These are phyloP conservation scores for Crithidia brevicula DNA, from an alignment of 208 protist species.

Conservation along the genomic window DNA sequence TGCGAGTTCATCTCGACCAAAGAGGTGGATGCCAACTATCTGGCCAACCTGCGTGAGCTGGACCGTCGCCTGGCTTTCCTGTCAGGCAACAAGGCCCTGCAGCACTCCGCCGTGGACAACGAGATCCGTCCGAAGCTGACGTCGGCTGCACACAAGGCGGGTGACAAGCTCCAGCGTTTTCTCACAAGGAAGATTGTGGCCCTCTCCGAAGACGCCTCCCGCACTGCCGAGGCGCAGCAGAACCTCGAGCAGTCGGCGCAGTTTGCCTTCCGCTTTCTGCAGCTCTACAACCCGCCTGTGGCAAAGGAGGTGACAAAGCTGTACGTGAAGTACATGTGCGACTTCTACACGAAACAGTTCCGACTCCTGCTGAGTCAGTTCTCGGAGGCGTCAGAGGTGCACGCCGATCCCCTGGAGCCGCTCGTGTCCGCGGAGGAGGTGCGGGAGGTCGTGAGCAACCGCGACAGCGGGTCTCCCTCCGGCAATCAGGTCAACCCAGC, in stretches of 20 bases:
- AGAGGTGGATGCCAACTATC: constrained; percentile 70
- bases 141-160: constrained; percentile 66
- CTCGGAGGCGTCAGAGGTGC: constrained; percentile 47
- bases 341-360: constrained; percentile 51
- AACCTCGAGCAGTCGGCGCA: constrained; percentile 61
- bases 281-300: constrained; percentile 75
- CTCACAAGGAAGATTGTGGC: constrained; percentile 56
- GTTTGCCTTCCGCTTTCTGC: constrained; percentile 79
- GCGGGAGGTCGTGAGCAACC: constrained; percentile 62
- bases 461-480: constrained; percentile 54
- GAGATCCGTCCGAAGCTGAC: constrained; percentile 81
- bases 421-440: constrained; percentile 66
- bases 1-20: constrained; percentile 75
- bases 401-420: constrained; percentile 61
- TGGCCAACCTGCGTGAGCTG: constrained; percentile 73
- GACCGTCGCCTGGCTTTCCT: constrained; percentile 76
- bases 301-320: constrained; percentile 57
- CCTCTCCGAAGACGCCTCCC: constrained; percentile 42
- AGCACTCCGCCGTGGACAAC: constrained; percentile 78
- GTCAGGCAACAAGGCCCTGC: constrained; percentile 69
- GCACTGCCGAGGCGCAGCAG: constrained; percentile 53
- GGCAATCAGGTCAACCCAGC: constrained; percentile 56
- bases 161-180: constrained; percentile 81
- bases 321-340: constrained; percentile 72
- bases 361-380: constrained; percentile 43